These are phyloP conservation scores for Jaltomata sinuosa DNA, from an alignment of 257 asterid species.

Conservation along the genomic window DNA sequence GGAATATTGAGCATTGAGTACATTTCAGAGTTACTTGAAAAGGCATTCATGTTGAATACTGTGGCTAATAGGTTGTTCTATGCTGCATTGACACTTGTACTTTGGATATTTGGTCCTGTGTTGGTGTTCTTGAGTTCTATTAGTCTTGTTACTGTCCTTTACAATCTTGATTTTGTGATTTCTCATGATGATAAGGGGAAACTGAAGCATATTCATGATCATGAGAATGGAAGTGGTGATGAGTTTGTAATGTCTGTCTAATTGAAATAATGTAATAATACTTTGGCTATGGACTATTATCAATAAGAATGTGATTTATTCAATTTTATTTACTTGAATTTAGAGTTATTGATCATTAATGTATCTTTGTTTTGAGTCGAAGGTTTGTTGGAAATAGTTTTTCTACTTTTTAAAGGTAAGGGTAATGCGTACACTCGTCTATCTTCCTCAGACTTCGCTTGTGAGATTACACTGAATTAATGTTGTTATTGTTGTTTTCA, in stretches of 20 bases:
- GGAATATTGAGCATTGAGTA: conserved; percentile 48
- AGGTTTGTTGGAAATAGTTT: too few species aligned
- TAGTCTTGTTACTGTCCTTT: conserved; percentile 68
- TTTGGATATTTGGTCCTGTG: conserved; percentile 95
- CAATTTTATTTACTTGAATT: background rate
- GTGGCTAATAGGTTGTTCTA: conserved; percentile 81
- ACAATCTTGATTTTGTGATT: conserved; percentile 57
- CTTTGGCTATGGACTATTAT: background rate
- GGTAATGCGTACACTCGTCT: too few species aligned
- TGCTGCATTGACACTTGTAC: conserved; percentile 62
- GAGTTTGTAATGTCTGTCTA: background rate
- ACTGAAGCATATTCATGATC: background rate
- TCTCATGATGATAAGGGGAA: conserved; percentile 18
- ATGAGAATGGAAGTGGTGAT: background rate
- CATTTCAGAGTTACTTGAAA: conserved; percentile 60
- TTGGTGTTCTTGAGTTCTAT: conserved; percentile 53
- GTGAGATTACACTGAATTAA: too few species aligned
- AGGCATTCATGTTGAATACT: conserved; percentile 47
- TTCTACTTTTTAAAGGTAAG: too few species aligned
- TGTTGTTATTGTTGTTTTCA: too few species aligned
- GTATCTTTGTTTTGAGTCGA: background rate
- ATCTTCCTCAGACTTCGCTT: too few species aligned
- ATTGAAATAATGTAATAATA: background rate
- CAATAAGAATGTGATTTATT: background rate
- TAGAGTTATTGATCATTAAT: background rate